Base-by-base conservation (phyloP, 1,284 basidiomycete genomes). In the Rhodofomes roseus region DNA sequence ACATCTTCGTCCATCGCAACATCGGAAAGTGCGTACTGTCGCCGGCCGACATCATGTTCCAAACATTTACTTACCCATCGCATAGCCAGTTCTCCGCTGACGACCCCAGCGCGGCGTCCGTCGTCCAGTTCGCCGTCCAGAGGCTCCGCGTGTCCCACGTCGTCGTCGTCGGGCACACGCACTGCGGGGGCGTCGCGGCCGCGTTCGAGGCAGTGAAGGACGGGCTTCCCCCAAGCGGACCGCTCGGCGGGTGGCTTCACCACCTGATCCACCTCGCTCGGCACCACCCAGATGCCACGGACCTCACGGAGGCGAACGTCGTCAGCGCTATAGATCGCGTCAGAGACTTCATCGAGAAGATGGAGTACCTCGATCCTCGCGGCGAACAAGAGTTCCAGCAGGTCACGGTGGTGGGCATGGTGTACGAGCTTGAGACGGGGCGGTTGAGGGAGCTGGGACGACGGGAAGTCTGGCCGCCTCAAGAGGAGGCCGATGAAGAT, bases 1-100 rank as follows among this genome's bases (percentile, higher is more conserved):
- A 77, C 54, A 73, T 79, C 57, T 84, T 84, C 62, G 80, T 79
- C 4, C 79, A 81, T 62, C 72, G 79, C 43, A 82, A 82, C 68
- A 76, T 82, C 58, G 80, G 77, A 60, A 66, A 66, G 66, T 66
- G 55, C 20, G 14, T 31, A n/a, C 20, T 23, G 14, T 36, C 31
- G 16, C 12, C 43, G 14, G 11, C n/a, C 11, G 16, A 14, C 14
- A 1, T 54, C 8, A 16, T 37, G 20, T 48, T 4, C 11, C 11
- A 11, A 34, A 16, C 27, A 4, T 27, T 12, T 23, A 31, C 53
- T 55, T 27, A 58, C 20, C 9, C 34, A 16, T 25, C 22, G 5
- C 22, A 7, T 23, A 67, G 64, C 58, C 61, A 61, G 31, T 60
- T 64, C 16, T 54, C 60, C 44, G 43, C 43, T 1, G n/a, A 57